Evolutionary conservation across 2,329 filamentous ascomycete genomes (phyloP).

Genomic region (Phaeosphaeriaceae sp.): DNA sequence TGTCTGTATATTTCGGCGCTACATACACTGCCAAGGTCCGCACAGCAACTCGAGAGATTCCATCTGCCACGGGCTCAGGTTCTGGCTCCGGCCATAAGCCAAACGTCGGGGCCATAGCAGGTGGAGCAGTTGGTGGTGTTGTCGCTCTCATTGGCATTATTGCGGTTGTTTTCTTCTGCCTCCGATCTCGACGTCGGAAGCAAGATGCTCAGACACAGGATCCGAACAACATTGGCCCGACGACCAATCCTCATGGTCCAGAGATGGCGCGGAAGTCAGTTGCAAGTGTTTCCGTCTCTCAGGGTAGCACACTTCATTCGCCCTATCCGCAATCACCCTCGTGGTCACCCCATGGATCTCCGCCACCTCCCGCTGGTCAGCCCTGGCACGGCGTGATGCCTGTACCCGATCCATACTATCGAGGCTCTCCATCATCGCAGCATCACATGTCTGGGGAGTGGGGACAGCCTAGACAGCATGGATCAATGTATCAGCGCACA

Average conservation of each 20-base stretch:
- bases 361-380: conserved; percentile 5
- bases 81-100: conserved; percentile 3
- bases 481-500: conserved; percentile 6
- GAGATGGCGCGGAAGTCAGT: conserved; percentile 3
- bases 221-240: background rate
- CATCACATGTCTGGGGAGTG: conserved; percentile 2
- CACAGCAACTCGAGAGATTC: conserved; percentile 56
- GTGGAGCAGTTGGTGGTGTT: conserved; percentile 45
- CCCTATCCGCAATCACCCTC: conserved; percentile 11
- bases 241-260: background rate
- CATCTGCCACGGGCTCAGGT: conserved; percentile 15
- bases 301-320: conserved; percentile 16
- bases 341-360: conserved; percentile 17
- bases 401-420: background rate
- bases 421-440: background rate
- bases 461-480: background rate
- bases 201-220: conserved; percentile 1
- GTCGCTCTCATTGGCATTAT: conserved; percentile 26
- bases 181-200: conserved; percentile 25
- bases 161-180: conserved; percentile 27
- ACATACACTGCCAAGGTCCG: conserved; percentile 54
- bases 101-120: conserved; percentile 40
- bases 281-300: conserved; percentile 6
- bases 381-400: background rate
- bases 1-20: conserved; percentile 60